phyloP scores from a whole-genome alignment of 805 yeast genomes.

The Sugiyamaella boreocaroliniensis region DNA sequence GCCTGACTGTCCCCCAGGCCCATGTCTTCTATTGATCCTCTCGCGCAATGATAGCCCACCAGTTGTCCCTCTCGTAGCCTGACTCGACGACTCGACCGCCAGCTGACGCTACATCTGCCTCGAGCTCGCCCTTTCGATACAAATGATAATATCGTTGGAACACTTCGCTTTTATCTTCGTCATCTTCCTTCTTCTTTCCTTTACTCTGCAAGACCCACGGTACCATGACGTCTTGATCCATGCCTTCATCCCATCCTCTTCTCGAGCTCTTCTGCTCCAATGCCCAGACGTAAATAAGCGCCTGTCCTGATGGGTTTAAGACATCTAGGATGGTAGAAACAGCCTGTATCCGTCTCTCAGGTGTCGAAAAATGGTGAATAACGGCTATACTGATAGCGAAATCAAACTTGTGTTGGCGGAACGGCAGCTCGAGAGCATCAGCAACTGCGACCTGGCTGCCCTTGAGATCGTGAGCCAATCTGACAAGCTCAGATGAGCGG shows the following conservation, averaged over 20 bases:
- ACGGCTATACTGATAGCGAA: constrained; percentile 96
- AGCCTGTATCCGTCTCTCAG: constrained; percentile 70
- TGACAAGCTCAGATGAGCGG: constrained; percentile 29
- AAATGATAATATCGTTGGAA: constrained; percentile 84
- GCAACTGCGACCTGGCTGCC: constrained; percentile 60
- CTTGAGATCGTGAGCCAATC: constrained; percentile 41
- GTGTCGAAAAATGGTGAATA: constrained; percentile 89
- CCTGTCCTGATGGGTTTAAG: constrained; percentile 54
- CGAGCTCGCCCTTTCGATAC: constrained; percentile 77
- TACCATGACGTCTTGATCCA: constrained; percentile 87
- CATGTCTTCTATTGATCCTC: not conserved
- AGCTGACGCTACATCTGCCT: constrained; percentile 59
- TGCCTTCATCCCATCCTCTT: constrained; percentile 85
- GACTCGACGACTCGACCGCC: constrained; percentile 60
- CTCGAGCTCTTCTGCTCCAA: constrained; percentile 82
- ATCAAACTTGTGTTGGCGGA: constrained; percentile 46
- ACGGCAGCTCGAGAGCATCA: constrained; percentile 70
- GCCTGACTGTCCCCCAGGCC: too few relatives aligned
- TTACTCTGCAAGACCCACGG: constrained; percentile 79
- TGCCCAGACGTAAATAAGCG: constrained; percentile 93
- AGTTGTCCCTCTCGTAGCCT: constrained; percentile 91
- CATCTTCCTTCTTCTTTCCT: constrained; percentile 33
- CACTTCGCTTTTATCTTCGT: constrained; percentile 34
- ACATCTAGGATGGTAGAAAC: constrained; percentile 59
- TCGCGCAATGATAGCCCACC: constrained; percentile 64